Percentiles rank a stretch among this genome's conserved stretches.
Conservation (phyloP, 768 basidiomycete species). For the Termitomyces titanicus region DNA sequence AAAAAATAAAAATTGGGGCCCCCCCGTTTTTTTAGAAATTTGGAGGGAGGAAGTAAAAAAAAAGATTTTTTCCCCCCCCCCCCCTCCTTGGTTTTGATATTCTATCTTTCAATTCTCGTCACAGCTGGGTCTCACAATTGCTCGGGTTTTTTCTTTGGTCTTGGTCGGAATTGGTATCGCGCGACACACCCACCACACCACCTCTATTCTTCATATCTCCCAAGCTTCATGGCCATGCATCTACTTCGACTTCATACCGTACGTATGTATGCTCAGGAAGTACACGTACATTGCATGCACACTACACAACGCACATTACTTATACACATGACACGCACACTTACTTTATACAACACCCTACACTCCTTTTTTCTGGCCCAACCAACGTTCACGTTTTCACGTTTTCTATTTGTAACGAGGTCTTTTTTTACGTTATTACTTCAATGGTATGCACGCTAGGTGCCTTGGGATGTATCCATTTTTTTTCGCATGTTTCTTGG, state of each 20-base stretch:
- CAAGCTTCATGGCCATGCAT: not conserved
- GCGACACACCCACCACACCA: not conserved
- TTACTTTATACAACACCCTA: not conserved
- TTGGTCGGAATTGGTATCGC: not conserved
- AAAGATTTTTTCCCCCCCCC: not conserved
- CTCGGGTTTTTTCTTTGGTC: not conserved
- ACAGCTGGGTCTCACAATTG: not conserved
- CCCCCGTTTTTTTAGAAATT: no score
- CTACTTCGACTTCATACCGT: not conserved
- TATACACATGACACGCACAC: not conserved
- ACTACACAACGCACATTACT: not conserved
- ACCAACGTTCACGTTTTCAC: not conserved
- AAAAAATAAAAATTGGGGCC: no score
- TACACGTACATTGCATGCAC: constrained; percentile 8
- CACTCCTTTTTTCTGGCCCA: not conserved
- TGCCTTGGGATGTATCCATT: not conserved
- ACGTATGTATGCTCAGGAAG: not conserved
- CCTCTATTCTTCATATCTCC: not conserved
- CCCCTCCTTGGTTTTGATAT: not conserved
- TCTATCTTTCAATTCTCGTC: not conserved
- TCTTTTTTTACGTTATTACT: constrained; percentile 6
- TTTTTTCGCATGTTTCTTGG: not conserved
- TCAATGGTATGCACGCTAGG: constrained; percentile 10
- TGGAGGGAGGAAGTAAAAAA: no score
- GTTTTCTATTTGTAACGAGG: not conserved